Evolutionary conservation across 164 flowering plant genomes (phyloP).

Genomic region (Vitis amurensis): DNA sequence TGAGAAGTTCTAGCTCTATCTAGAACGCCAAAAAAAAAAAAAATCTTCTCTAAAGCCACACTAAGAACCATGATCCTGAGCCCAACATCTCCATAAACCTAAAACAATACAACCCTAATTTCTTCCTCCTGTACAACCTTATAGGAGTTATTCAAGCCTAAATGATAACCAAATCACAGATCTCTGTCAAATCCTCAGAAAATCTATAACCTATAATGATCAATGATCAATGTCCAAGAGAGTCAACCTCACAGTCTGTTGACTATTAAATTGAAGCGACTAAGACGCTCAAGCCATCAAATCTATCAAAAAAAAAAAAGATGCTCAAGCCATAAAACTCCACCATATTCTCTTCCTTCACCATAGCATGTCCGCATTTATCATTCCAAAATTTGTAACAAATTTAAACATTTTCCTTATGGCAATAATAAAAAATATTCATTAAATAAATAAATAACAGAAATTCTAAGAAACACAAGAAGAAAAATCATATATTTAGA

Average conservation of each 20-base stretch:
- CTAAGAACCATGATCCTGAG: no score
- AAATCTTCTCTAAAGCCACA: no score
- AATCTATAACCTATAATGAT: not conserved
- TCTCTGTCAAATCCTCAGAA: not conserved
- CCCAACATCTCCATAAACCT: no score
- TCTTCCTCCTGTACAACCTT: no score
- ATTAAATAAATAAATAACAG: not conserved
- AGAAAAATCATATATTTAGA: not conserved
- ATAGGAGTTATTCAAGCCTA: no score
- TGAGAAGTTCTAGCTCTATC: no score
- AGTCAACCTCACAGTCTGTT: not conserved
- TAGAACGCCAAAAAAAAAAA: no score
- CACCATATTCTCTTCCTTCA: no score
- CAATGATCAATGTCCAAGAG: not conserved
- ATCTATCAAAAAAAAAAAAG: no score
- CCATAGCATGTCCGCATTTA: no score
- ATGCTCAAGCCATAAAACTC: not conserved
- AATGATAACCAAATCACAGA: not conserved
- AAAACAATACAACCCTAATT: no score
- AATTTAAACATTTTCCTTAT: not conserved
- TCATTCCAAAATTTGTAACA: no score
- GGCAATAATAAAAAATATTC: not conserved
- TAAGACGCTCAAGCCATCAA: not conserved
- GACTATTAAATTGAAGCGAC: not conserved
- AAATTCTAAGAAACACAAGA: not conserved